These are phyloP conservation scores for Cyberlindnera petersonii DNA, from an alignment of 805 yeast species.

Conservation along the genomic window DNA sequence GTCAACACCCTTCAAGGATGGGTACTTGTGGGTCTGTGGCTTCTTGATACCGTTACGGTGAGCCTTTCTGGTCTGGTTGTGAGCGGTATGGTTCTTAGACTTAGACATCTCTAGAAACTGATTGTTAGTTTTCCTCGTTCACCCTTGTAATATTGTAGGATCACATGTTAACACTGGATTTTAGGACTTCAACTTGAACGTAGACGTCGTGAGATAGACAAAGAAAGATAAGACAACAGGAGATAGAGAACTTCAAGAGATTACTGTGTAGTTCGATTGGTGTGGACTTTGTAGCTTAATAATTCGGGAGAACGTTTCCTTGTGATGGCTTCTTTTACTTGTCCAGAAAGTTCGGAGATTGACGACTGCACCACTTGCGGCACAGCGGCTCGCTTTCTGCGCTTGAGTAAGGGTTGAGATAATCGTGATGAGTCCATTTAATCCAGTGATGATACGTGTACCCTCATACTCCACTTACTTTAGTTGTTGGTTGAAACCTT, in stretches of 20 bases:
- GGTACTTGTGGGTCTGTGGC: constrained; percentile 97
- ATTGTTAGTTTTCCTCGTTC: constrained; percentile 29
- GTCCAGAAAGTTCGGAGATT: no score
- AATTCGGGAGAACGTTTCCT: no score
- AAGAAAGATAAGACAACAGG: neutral
- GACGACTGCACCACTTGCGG: no score
- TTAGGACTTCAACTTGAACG: neutral
- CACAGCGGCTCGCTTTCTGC: neutral
- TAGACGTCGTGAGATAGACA: neutral
- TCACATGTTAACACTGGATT: constrained; percentile 7
- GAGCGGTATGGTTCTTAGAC: constrained; percentile 99
- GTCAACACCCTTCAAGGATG: constrained; percentile 98
- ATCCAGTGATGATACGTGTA: neutral
- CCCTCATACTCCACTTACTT: constrained; percentile 17
- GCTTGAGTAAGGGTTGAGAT: neutral
- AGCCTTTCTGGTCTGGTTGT: constrained; percentile 99
- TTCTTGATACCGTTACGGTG: constrained; percentile 99
- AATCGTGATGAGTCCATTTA: neutral
- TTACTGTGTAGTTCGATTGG: no score
- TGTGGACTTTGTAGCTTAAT: no score
- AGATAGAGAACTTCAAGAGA: no score
- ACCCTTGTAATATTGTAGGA: neutral
- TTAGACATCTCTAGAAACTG: constrained; percentile 70
- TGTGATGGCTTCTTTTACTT: no score
- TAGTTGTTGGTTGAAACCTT: constrained; percentile 12